Percentiles rank a stretch among this genome's conserved stretches.
These are phyloP conservation scores for Fusarium sororula DNA, from an alignment of 2,329 filamentous ascomycete species.

Conservation along the genomic window DNA sequence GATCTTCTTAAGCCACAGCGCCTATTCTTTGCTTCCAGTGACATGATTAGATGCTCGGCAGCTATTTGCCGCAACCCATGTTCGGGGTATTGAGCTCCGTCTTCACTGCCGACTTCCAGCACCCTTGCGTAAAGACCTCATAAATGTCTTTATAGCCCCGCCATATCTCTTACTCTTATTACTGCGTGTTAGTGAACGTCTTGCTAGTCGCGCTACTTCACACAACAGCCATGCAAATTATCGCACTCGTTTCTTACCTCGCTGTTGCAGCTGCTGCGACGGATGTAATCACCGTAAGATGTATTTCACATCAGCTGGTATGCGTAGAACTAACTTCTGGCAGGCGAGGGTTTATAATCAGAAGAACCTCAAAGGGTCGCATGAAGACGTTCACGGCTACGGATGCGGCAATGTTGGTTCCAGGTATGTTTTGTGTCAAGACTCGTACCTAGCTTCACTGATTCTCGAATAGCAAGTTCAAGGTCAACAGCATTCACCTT, in stretches of 20 bases:
- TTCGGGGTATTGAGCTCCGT: not conserved
- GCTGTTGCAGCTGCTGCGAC: not conserved
- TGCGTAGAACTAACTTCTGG: accelerated
- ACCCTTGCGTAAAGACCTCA: not conserved
- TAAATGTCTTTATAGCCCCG: not conserved
- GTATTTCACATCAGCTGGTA: accelerated
- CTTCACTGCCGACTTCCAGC: not conserved
- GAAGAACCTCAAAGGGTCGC: not conserved
- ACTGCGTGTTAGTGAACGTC: accelerated
- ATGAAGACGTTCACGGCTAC: not conserved
- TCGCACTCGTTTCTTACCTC: not conserved
- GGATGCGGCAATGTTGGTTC: not conserved
- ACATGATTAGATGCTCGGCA: not conserved
- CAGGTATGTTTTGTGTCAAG: not conserved
- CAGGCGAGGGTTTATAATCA: not conserved
- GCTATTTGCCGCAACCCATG: not conserved
- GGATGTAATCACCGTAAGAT: not conserved
- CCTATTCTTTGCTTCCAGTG: not conserved
- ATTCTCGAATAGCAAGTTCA: not conserved
- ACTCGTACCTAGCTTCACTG: accelerated
- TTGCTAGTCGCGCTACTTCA: accelerated
- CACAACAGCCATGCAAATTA: not conserved
- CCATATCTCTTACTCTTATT: accelerated
- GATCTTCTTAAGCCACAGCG: not conserved
- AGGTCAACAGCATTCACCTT: not conserved